Percentiles rank a stretch among this genome's conserved stretches.
These are phyloP conservation scores for Fusarium praegraminearum DNA, from an alignment of 2,329 filamentous ascomycete genomes.

Conservation along the genomic window DNA sequence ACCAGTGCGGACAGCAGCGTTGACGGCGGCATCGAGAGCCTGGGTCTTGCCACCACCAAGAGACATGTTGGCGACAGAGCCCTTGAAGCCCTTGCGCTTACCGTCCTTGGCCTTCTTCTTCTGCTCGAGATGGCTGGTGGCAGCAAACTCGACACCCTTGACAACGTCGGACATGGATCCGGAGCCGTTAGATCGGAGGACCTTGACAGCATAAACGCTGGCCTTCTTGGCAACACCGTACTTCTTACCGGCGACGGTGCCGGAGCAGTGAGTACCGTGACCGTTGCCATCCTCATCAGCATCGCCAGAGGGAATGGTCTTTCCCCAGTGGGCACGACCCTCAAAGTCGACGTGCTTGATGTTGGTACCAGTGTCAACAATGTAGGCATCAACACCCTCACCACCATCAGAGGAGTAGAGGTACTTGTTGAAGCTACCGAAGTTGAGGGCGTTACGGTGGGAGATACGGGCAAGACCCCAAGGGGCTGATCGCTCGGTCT, in stretches of 20 bases:
- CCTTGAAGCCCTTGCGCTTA: slow-evolving; percentile 98
- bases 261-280: slow-evolving; percentile 99
- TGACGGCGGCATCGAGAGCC: slow-evolving; percentile 90
- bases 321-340: slow-evolving; percentile 94
- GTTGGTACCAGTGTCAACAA: slow-evolving; percentile 98
- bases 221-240: slow-evolving; percentile 99
- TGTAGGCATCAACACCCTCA: slow-evolving; percentile 98
- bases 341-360: slow-evolving; percentile 95
- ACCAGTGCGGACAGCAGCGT: slow-evolving; percentile 90
- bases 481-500: slow-evolving; percentile 91
- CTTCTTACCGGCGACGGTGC: slow-evolving; percentile 97
- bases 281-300: slow-evolving; percentile 94
- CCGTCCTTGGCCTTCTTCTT: slow-evolving; percentile 83
- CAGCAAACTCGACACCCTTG: slow-evolving; percentile 97
- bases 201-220: slow-evolving; percentile 96
- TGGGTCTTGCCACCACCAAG: slow-evolving; percentile 97
- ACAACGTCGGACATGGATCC: slow-evolving; percentile 99
- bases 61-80: slow-evolving; percentile 99
- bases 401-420: slow-evolving; percentile 89
- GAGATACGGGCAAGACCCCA: slow-evolving; percentile 99
- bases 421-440: slow-evolving; percentile 98
- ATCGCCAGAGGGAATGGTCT: slow-evolving; percentile 90
- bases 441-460: slow-evolving; percentile 87
- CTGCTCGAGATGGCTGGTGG: slow-evolving; percentile 80
- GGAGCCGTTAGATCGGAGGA: slow-evolving; percentile 95